phyloP scores from a whole-genome alignment of 495 filamentous ascomycete species.

The Articulospora tetracladia region DNA sequence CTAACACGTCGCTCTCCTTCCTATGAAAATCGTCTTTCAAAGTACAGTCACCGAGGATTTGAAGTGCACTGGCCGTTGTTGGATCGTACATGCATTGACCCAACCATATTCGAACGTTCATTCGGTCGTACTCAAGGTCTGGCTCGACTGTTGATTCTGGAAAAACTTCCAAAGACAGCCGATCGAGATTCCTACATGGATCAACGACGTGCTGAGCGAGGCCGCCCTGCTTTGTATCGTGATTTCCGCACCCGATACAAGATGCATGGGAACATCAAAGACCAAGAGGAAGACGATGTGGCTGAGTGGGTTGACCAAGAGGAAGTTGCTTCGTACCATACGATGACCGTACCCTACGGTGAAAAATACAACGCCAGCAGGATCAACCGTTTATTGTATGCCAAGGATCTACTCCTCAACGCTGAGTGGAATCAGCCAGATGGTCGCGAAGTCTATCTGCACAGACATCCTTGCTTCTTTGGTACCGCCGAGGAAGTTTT shows the following conservation, averaged over 20 bases:
- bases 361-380: slow-evolving; percentile 61
- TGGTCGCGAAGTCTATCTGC: slow-evolving; percentile 65
- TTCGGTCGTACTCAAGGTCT: slow-evolving; percentile 71
- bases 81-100: slow-evolving; percentile 69
- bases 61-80: slow-evolving; percentile 74
- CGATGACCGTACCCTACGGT: slow-evolving; percentile 76
- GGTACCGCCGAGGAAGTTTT: slow-evolving; percentile 64
- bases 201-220: slow-evolving; percentile 64
- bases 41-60: slow-evolving; percentile 79
- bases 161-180: slow-evolving; percentile 61
- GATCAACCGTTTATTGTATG: slow-evolving; percentile 76
- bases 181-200: slow-evolving; percentile 64
- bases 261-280: slow-evolving; percentile 58
- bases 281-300: slow-evolving; percentile 67
- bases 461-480: slow-evolving; percentile 76
- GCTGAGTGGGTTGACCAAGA: slow-evolving; percentile 75
- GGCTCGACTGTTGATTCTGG: slow-evolving; percentile 75
- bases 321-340: slow-evolving; percentile 73
- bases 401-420: slow-evolving; percentile 76
- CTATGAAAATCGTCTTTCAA: slow-evolving; percentile 83
- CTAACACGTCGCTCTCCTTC: slow-evolving; percentile 74
- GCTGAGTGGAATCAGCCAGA: slow-evolving; percentile 79
- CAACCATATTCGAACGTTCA: slow-evolving; percentile 78
- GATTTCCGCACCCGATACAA: slow-evolving; percentile 20
- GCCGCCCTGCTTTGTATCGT: slow-evolving; percentile 43